phyloP scores from a whole-genome alignment of 768 basidiomycete species.

The Lyophyllum semitale region DNA sequence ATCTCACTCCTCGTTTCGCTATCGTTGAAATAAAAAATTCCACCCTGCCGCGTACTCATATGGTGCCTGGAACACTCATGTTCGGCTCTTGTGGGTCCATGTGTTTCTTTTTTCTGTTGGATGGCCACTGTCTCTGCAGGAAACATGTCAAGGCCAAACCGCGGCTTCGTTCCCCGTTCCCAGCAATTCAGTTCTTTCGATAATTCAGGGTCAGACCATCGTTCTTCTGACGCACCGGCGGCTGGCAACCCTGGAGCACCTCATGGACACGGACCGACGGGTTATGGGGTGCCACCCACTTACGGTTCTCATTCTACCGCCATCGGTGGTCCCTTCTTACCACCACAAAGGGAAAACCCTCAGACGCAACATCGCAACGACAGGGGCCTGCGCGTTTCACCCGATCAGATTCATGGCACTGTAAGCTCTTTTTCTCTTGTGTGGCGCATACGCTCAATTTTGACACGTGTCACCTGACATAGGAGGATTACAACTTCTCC shows the following conservation, averaged over 20 bases:
- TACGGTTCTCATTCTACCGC: background rate
- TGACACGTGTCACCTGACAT: background rate
- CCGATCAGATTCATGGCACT: conserved; percentile 3
- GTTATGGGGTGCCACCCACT: conserved; percentile 4
- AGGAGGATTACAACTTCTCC: conserved; percentile 12
- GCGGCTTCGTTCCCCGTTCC: conserved; percentile 4
- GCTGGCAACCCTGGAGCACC: conserved; percentile 15
- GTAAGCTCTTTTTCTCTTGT: conserved; percentile 6
- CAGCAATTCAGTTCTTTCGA: conserved; percentile 8
- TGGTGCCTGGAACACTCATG: conserved; percentile 10
- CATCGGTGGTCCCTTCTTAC: background rate
- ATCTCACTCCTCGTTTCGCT: conserved; percentile 1
- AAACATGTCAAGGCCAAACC: conserved; percentile 15
- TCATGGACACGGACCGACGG: conserved; percentile 7
- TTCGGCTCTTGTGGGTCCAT: conserved; percentile 15
- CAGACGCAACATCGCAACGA: background rate
- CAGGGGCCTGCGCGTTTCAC: background rate
- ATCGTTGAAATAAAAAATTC: background rate
- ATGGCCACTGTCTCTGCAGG: conserved; percentile 11
- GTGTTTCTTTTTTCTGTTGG: conserved; percentile 6
- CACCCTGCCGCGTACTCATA: conserved; percentile 2
- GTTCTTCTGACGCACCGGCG: conserved; percentile 16
- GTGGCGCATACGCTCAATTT: conserved; percentile 12
- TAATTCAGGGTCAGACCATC: conserved; percentile 16
- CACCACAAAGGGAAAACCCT: background rate